Evolutionary conservation across 2,329 filamentous ascomycete genomes (phyloP).

Genomic region (Blumeriella jaapii): DNA sequence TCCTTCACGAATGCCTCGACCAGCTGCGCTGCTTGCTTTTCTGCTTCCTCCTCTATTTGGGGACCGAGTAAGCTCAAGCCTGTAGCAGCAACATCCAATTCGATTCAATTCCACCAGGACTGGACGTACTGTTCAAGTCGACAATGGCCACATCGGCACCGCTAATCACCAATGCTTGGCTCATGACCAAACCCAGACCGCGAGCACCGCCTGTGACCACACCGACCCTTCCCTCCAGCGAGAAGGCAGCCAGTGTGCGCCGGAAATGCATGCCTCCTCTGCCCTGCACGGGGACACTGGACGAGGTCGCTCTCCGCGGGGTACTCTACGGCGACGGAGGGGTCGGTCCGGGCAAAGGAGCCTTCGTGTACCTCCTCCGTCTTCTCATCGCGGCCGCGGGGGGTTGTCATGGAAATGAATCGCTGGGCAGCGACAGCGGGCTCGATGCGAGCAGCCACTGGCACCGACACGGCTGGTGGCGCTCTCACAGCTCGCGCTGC

Average conservation of each 20-base stretch:
- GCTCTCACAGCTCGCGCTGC: conserved; percentile 20
- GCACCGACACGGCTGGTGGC: conserved; percentile 12
- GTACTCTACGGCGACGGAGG: conserved; percentile 67
- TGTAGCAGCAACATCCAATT: conserved; percentile 15
- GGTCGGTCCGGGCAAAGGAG: conserved; percentile 64
- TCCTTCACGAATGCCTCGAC: conserved; percentile 66
- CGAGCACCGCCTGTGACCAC: conserved; percentile 85
- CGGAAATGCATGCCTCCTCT: conserved; percentile 73
- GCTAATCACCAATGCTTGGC: conserved; percentile 77
- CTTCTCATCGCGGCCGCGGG: conserved; percentile 18
- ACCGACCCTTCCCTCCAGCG: conserved; percentile 70
- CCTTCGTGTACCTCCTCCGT: conserved; percentile 20
- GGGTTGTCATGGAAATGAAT: conserved; percentile 15
- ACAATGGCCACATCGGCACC: conserved; percentile 86
- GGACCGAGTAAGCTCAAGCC: too few relatives aligned
- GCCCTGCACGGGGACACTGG: conserved; percentile 58
- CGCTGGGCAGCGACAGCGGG: conserved; percentile 11
- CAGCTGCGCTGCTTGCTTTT: conserved; percentile 62
- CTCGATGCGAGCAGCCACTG: conserved; percentile 10
- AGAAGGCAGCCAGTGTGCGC: conserved; percentile 76
- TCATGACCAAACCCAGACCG: conserved; percentile 85
- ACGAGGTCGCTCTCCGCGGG: conserved; percentile 63
- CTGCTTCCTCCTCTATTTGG: conserved; percentile 71
- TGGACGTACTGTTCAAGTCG: conserved; percentile 71
- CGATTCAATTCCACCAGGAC: too few relatives aligned